Base-by-base conservation (phyloP, 1,139 yeast species). In the Diutina neorugosa region DNA sequence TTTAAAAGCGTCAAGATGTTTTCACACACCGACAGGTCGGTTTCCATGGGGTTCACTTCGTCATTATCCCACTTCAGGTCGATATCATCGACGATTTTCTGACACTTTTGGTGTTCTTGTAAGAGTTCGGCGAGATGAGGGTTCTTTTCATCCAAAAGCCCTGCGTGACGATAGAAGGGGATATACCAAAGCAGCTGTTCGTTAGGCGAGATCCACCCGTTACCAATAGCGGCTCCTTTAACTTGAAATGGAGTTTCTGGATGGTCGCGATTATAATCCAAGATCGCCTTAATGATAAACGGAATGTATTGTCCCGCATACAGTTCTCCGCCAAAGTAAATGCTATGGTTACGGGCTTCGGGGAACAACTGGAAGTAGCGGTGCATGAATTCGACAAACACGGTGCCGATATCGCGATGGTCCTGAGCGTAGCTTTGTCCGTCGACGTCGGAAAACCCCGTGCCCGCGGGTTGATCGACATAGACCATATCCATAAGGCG, bases 291-390 rank as follows among this genome's bases (percentile, higher is more conserved):
- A 0, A 94, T 95, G 55, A 91, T 78, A 65, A 86, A 88, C 1
- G 98, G 98, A 55, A 93, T 86, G 65, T 89, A 93, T 65, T 93
- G 98, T 23, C 99, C 99, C 1, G 98, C 98, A 69, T 84, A 94
- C 60, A 96, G 87, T 68, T 93, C 98, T 25, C 99, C 99, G 0
- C 96, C 96, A 52, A 93, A 66, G 59, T 81, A 82, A 4, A 93
- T 69, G 41, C 87, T 86, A 57, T 86, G 82, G 14, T 64, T 63
- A 12, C 68, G 60, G 59, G 87, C 90, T 53, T 85, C 83, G 0
- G 97, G 96, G 65, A 93, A 93, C 4, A 83, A 62, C 55, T 76
- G 73, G 60, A 77, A 84, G 67, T 83, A 94, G 58, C 78, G 75
- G 42, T 80, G 77, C 62, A 94, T 63, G 64, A 93, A 93, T 8